Percentiles rank a stretch among this genome's conserved stretches.
Evolutionary conservation across 805 yeast species (phyloP).

Genomic region (Torulaspora indica): DNA sequence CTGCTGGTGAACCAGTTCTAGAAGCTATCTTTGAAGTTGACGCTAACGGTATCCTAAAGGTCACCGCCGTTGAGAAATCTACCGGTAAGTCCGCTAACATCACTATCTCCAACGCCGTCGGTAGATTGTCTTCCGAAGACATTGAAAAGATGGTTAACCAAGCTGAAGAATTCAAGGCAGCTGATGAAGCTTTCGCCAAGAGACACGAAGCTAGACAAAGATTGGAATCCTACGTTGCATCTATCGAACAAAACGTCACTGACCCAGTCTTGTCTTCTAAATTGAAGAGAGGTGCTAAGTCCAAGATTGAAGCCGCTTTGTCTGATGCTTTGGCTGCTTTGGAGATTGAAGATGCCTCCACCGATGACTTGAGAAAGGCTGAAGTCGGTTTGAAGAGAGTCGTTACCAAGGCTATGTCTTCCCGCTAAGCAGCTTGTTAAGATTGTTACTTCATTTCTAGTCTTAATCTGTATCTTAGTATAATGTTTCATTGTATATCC

Average conservation of each 20-base stretch:
- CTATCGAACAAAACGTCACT: constrained; percentile 91
- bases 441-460: constrained; percentile 13
- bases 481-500: constrained; percentile 19
- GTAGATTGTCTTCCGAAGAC: constrained; percentile 94
- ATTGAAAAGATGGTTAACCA: constrained; percentile 98
- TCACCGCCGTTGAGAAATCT: constrained; percentile 96
- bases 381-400: constrained; percentile 98
- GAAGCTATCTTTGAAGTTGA: constrained; percentile 99
- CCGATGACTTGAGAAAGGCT: constrained; percentile 98
- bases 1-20: constrained; percentile 98
- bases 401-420: constrained; percentile 98
- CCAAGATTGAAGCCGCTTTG: constrained; percentile 95
- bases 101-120: constrained; percentile 98
- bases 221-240: constrained; percentile 96
- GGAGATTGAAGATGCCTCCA: constrained; percentile 91
- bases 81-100: constrained; percentile 98
- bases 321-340: constrained; percentile 98
- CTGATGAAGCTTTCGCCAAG: constrained; percentile 99
- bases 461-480: constrained; percentile 24
- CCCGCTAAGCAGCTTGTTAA: constrained; percentile 61
- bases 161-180: constrained; percentile 98
- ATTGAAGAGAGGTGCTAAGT: constrained; percentile 95
- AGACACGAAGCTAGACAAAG: constrained; percentile 98
- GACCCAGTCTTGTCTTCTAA: constrained; percentile 98
- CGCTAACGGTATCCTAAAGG: constrained; percentile 99